Evolutionary conservation across 73 alveolate species (phyloP).

Genomic region (Effrenium voratum): DNA sequence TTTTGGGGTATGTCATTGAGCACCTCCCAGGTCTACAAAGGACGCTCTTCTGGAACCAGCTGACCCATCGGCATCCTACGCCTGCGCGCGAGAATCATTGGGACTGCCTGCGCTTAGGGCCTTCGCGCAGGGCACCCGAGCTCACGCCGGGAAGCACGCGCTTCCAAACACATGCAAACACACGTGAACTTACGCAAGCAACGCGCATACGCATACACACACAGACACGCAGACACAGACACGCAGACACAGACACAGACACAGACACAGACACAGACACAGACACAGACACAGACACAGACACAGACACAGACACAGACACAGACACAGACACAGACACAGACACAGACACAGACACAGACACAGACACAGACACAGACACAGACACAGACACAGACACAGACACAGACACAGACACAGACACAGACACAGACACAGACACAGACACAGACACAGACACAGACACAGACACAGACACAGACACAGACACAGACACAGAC

Average conservation of each 20-base stretch:
- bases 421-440: not conserved
- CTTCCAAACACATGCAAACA: not conserved
- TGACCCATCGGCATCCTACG: too few species aligned
- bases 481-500: not conserved
- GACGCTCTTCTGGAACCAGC: too few species aligned
- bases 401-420: not conserved
- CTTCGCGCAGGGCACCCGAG: too few species aligned
- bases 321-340: not conserved
- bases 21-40: too few species aligned
- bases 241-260: too few species aligned
- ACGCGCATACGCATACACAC: not conserved
- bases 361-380: not conserved
- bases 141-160: not conserved
- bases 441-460: not conserved
- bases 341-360: not conserved
- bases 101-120: too few species aligned
- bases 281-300: conserved; percentile 4
- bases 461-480: not conserved
- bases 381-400: not conserved
- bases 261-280: not conserved
- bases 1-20: too few species aligned
- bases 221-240: too few species aligned
- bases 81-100: too few species aligned
- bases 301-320: not conserved
- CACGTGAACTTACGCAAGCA: not conserved